Percentiles rank a stretch among this genome's conserved stretches.
Evolutionary conservation across 1,139 yeast species (phyloP).

Genomic region (Yamadazyma sp.): DNA sequence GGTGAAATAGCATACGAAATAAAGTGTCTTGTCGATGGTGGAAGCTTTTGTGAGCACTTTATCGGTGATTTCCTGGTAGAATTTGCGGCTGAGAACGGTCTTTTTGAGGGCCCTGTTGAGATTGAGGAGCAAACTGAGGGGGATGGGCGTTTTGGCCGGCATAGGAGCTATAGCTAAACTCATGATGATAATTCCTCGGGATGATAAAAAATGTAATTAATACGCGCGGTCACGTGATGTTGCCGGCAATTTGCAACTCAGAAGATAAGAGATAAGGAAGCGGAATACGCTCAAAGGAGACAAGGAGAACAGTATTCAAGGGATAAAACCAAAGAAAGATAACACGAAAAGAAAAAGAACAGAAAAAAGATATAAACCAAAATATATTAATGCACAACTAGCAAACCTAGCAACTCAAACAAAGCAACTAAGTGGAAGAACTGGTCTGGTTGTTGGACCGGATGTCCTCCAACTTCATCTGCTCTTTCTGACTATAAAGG

Average conservation of each 20-base stretch:
- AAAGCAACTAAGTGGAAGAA: background rate
- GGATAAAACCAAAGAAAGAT: too few species aligned
- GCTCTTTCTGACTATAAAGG: constrained; percentile 37
- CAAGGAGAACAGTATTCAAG: too few species aligned
- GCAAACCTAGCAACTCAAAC: too few species aligned
- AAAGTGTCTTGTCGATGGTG: constrained; percentile 41
- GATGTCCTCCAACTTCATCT: constrained; percentile 27
- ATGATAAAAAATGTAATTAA: too few species aligned
- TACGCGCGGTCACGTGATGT: too few species aligned
- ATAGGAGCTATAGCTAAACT: constrained; percentile 20
- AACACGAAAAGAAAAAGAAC: too few species aligned
- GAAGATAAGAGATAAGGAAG: too few species aligned
- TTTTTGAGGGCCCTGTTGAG: constrained; percentile 23
- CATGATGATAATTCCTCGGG: constrained; percentile 10
- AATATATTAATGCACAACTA: background rate
- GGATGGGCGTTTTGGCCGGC: constrained; percentile 7
- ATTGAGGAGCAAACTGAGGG: constrained; percentile 20
- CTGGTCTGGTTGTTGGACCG: constrained; percentile 12
- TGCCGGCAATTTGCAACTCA: too few species aligned
- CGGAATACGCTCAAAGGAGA: too few species aligned
- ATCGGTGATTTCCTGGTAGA: constrained; percentile 44
- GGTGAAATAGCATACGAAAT: constrained; percentile 47
- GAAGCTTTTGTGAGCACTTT: constrained; percentile 37
- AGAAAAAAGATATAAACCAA: too few species aligned
- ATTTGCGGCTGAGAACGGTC: constrained; percentile 33